A percentile compares a stretch with the other conserved stretches of the same genome.
Conservation (phyloP, 2,329 filamentous ascomycete species). For the Coniochaeta prunicola region DNA sequence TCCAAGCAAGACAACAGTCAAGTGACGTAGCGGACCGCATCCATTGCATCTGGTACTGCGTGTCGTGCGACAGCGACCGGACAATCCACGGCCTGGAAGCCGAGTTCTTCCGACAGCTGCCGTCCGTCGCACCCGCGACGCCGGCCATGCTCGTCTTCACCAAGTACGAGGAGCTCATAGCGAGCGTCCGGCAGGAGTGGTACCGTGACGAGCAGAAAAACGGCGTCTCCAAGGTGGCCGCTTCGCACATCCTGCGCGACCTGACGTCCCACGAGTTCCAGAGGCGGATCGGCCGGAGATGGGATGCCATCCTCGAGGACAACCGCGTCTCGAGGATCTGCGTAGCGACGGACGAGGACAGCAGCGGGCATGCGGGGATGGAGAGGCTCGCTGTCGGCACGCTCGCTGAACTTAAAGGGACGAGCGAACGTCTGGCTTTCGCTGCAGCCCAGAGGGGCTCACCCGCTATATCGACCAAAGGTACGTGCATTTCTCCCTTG, state of each 20-base stretch:
- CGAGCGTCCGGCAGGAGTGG: conserved; percentile 13
- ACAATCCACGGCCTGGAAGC: conserved; percentile 9
- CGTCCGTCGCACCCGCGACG: conserved; percentile 6
- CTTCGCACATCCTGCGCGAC: conserved; percentile 14
- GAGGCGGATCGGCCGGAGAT: conserved; percentile 11
- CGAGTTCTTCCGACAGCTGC: conserved; percentile 11
- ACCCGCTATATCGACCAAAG: conserved; percentile 12
- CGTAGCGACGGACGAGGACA: conserved; percentile 10
- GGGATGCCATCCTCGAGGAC: conserved; percentile 9
- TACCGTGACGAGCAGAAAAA: conserved; percentile 8
- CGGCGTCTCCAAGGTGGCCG: conserved; percentile 14
- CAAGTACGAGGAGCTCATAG: conserved; percentile 17
- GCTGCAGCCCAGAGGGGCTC: conserved; percentile 14
- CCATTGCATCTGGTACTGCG: conserved; percentile 19
- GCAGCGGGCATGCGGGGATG: conserved; percentile 3
- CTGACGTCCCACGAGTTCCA: conserved; percentile 13
- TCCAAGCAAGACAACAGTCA: conserved; percentile 5
- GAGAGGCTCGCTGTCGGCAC: conserved; percentile 9
- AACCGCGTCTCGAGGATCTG: conserved; percentile 9
- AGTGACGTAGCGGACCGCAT: conserved; percentile 6
- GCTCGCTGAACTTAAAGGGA: conserved; percentile 9
- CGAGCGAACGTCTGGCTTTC: conserved; percentile 11
- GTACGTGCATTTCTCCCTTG: conserved; percentile 7
- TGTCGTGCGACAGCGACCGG: conserved; percentile 12
- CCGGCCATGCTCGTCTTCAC: conserved; percentile 14